Conservation (phyloP, 1,284 basidiomycete species). For the Pholiota adiposa region DNA sequence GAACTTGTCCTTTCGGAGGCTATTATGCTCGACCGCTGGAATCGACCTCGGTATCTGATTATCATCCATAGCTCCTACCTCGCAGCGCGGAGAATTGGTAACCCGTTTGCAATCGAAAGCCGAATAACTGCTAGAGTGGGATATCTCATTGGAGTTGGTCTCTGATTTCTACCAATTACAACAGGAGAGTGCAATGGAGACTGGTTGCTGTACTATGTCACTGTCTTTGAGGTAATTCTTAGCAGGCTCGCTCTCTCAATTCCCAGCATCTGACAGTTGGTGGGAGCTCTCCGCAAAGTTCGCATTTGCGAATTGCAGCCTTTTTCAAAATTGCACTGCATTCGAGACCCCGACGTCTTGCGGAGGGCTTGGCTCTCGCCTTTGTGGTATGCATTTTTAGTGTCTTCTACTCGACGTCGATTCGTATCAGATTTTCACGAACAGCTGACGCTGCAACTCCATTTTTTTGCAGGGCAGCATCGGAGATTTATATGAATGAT, state of each 20-base stretch:
- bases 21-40: no score
- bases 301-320: neutral
- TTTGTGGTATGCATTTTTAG: neutral
- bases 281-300: neutral
- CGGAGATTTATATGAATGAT: neutral
- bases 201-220: neutral
- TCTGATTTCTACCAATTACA: no score
- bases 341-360: neutral
- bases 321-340: neutral
- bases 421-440: neutral
- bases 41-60: no score
- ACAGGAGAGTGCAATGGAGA: neutral
- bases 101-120: neutral
- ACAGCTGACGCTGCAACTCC: neutral
- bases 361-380: neutral
- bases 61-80: neutral
- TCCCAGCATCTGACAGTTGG: neutral
- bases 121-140: neutral
- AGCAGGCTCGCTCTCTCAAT: neutral
- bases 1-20: no score
- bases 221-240: neutral
- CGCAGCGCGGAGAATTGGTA: neutral
- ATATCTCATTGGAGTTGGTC: no score
- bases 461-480: neutral
- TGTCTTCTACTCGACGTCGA: neutral